phyloP scores from a whole-genome alignment of 805 yeast species.

The Metschnikowia lachancei region DNA sequence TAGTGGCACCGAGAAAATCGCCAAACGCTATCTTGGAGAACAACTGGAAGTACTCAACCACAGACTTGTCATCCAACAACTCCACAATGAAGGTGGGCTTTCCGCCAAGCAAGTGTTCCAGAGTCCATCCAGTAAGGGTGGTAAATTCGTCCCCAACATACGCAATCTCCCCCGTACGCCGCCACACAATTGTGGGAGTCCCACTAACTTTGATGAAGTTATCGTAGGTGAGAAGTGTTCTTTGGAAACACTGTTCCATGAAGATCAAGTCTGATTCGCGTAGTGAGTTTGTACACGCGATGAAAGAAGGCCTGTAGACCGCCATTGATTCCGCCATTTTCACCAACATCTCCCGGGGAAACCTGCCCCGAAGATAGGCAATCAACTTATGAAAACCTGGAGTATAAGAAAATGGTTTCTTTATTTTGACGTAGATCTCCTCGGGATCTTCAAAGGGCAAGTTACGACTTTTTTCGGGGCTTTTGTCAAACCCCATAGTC shows the following conservation, averaged over 20 bases:
- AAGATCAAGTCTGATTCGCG: conserved; percentile 90
- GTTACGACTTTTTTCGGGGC: conserved; percentile 10
- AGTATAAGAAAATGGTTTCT: conserved; percentile 80
- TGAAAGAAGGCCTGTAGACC: conserved; percentile 85
- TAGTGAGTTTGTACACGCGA: conserved; percentile 84
- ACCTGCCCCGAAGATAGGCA: conserved; percentile 67
- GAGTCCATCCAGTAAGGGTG: conserved; percentile 85
- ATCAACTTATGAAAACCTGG: conserved; percentile 85
- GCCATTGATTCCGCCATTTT: conserved; percentile 87
- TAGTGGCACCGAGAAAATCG: conserved; percentile 81
- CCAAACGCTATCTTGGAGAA: conserved; percentile 86
- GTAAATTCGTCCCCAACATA: conserved; percentile 95
- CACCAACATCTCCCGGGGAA: conserved; percentile 66
- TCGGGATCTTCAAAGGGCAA: conserved; percentile 56
- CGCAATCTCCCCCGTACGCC: conserved; percentile 92
- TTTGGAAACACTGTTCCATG: conserved; percentile 94
- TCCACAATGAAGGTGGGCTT: conserved; percentile 75
- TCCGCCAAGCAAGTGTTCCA: conserved; percentile 57
- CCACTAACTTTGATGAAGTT: conserved; percentile 81
- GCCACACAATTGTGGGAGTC: conserved; percentile 93
- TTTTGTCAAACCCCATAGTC: conserved; percentile 39
- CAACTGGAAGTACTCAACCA: conserved; percentile 81
- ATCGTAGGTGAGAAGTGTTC: conserved; percentile 86
- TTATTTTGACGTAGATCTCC: conserved; percentile 75
- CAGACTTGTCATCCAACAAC: conserved; percentile 82